These are phyloP conservation scores for Petasospora fabianii DNA, from an alignment of 1,139 yeast species.

Conservation along the genomic window DNA sequence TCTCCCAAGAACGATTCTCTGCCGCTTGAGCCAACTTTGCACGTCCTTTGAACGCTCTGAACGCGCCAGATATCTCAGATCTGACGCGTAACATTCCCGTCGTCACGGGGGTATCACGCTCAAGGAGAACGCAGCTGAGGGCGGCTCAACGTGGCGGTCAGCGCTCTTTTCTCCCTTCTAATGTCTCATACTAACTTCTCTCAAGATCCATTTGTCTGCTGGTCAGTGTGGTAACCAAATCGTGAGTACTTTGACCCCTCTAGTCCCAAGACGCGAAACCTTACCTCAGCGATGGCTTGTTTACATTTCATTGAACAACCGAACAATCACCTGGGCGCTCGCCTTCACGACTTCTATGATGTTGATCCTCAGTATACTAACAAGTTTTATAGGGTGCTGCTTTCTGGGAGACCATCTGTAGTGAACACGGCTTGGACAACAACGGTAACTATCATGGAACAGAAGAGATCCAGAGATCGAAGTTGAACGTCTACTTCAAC, in stretches of 20 bases:
- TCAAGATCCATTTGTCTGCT: slow-evolving; percentile 89
- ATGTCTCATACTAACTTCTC: slow-evolving; percentile 8
- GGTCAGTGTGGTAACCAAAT: slow-evolving; percentile 99
- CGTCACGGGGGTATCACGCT: too few species aligned
- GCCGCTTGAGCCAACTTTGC: neutral
- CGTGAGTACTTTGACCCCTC: slow-evolving; percentile 40
- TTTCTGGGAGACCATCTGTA: slow-evolving; percentile 96
- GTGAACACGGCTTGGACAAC: slow-evolving; percentile 91
- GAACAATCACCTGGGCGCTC: neutral
- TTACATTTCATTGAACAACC: neutral
- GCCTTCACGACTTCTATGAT: neutral
- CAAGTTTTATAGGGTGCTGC: slow-evolving; percentile 69
- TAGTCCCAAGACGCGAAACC: slow-evolving; percentile 3
- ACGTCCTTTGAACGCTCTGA: neutral
- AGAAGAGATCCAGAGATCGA: slow-evolving; percentile 77
- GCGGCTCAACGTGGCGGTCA: neutral
- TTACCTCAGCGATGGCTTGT: neutral
- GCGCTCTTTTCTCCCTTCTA: neutral
- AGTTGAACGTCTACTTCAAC: slow-evolving; percentile 90
- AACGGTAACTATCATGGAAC: slow-evolving; percentile 74
- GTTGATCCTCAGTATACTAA: slow-evolving; percentile 27
- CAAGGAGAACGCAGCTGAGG: neutral
- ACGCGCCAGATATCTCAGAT: slow-evolving; percentile 4
- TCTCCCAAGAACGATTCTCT: slow-evolving; percentile 1
- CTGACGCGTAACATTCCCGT: slow-evolving; percentile 14